These are phyloP conservation scores for Aspergillus indologenus DNA, from an alignment of 495 filamentous ascomycete species.

Conservation along the genomic window DNA sequence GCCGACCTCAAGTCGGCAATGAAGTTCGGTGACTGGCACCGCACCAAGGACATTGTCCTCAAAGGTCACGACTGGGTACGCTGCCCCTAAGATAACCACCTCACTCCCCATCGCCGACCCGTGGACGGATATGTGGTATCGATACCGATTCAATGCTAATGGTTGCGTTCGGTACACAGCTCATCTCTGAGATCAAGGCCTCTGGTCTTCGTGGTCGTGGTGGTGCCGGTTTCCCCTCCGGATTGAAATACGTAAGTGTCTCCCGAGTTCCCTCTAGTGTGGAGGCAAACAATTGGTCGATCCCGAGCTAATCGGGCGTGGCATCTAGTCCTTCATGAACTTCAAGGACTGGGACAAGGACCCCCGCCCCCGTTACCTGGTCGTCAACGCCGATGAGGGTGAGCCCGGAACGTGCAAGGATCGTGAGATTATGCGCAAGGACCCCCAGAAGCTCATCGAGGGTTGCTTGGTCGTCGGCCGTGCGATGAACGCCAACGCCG, in stretches of 20 bases:
- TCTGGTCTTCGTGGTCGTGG: conserved; percentile 94
- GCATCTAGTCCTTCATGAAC: conserved; percentile 93
- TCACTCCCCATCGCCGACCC: conserved; percentile 7
- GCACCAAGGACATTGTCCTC: conserved; percentile 94
- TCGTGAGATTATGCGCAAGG: conserved; percentile 99
- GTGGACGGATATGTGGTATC: background rate
- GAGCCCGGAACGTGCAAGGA: conserved; percentile 99
- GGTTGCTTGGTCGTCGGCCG: conserved; percentile 95
- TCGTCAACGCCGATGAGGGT: conserved; percentile 98
- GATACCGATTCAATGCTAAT: conserved; percentile 23
- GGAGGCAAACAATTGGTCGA: background rate
- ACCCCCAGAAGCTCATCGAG: conserved; percentile 97
- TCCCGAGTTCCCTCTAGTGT: background rate
- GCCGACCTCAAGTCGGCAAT: conserved; percentile 88
- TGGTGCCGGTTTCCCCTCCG: conserved; percentile 96
- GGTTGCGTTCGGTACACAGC: conserved; percentile 44
- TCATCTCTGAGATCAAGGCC: conserved; percentile 93
- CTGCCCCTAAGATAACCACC: conserved; percentile 4
- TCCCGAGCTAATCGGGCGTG: conserved; percentile 10
- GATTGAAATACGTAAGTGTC: conserved; percentile 91
- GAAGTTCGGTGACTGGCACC: conserved; percentile 99
- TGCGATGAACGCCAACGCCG: conserved; percentile 96
- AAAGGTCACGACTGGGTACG: conserved; percentile 96
- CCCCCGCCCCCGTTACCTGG: conserved; percentile 89
- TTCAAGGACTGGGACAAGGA: conserved; percentile 99